Conservation (phyloP, 345 rosid genomes). For the Toxicodendron radicans region DNA sequence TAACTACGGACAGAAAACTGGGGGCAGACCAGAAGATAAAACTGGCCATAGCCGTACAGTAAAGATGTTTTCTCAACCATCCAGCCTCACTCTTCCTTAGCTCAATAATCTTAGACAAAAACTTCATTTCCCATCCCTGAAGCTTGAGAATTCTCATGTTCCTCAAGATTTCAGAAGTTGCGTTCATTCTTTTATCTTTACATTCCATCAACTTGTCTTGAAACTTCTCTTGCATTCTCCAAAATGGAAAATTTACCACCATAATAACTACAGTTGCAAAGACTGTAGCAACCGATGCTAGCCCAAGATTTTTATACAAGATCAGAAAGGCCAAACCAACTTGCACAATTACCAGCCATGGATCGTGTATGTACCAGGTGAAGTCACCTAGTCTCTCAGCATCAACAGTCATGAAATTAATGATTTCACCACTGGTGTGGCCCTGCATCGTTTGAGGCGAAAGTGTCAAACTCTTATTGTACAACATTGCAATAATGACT, state of each 20-base stretch:
- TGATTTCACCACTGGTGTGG: constrained; percentile 35
- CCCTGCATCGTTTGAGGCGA: constrained; percentile 33
- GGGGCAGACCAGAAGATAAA: constrained; percentile 31
- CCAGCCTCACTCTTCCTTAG: constrained; percentile 28
- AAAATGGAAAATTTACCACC: constrained; percentile 29
- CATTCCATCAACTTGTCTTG: constrained; percentile 36
- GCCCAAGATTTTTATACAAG: constrained; percentile 31
- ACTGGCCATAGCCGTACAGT: constrained; percentile 14
- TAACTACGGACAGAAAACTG: constrained; percentile 7
- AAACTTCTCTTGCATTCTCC: constrained; percentile 27
- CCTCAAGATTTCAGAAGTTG: constrained; percentile 30
- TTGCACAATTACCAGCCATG: constrained; percentile 34
- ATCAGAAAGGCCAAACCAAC: constrained; percentile 30
- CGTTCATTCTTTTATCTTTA: constrained; percentile 37
- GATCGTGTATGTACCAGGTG: constrained; percentile 31
- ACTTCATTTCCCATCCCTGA: constrained; percentile 45
- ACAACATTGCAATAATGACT: constrained; percentile 22
- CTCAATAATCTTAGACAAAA: constrained; percentile 31
- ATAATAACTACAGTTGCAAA: constrained; percentile 25
- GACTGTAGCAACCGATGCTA: constrained; percentile 24
- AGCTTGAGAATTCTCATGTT: constrained; percentile 42
- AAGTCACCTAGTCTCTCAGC: constrained; percentile 32
- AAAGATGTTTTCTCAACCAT: constrained; percentile 36
- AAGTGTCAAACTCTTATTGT: constrained; percentile 29
- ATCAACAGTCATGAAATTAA: constrained; percentile 40